Percentiles rank a stretch among this genome's conserved stretches.
These are phyloP conservation scores for Didymella segeticola DNA, from an alignment of 2,329 filamentous ascomycete genomes.

Conservation along the genomic window DNA sequence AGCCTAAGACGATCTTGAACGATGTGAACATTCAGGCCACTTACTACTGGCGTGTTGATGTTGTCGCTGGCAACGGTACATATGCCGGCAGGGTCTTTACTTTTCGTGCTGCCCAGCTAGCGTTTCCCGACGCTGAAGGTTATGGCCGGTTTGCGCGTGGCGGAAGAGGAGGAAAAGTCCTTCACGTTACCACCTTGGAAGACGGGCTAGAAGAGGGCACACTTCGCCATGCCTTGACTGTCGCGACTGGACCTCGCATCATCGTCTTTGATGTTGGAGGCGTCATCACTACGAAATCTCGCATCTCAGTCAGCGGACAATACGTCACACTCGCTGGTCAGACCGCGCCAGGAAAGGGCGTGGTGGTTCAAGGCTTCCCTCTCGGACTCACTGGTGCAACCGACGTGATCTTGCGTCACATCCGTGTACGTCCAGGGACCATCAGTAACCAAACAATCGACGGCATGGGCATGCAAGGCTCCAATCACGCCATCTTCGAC, in stretches of 20 bases:
- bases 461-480: conserved; percentile 47
- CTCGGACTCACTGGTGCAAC: conserved; percentile 42
- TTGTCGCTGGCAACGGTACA: conserved; percentile 22
- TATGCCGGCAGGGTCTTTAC: conserved; percentile 37
- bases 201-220: conserved; percentile 43
- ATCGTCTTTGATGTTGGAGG: conserved; percentile 27
- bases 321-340: conserved; percentile 29
- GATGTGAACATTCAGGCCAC: conserved; percentile 25
- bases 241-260: conserved; percentile 24
- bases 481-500: conserved; percentile 46
- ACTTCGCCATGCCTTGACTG: conserved; percentile 46
- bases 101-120: conserved; percentile 44
- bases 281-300: conserved; percentile 26
- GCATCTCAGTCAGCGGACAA: conserved; percentile 23
- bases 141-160: conserved; percentile 46
- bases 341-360: conserved; percentile 28
- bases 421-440: conserved; percentile 40
- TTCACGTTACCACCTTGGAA: conserved; percentile 49
- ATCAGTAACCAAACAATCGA: conserved; percentile 43
- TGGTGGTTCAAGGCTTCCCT: conserved; percentile 39
- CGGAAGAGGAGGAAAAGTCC: conserved; percentile 46
- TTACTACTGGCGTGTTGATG: conserved; percentile 45
- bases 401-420: conserved; percentile 31
- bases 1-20: conserved; percentile 10
- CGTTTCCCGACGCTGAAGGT: conserved; percentile 51